Evolutionary conservation across 148 eudicot genomes (phyloP), one percentile per base, ranked within the genome.

Genomic region (Amaranthus hypochondriacus): DNA sequence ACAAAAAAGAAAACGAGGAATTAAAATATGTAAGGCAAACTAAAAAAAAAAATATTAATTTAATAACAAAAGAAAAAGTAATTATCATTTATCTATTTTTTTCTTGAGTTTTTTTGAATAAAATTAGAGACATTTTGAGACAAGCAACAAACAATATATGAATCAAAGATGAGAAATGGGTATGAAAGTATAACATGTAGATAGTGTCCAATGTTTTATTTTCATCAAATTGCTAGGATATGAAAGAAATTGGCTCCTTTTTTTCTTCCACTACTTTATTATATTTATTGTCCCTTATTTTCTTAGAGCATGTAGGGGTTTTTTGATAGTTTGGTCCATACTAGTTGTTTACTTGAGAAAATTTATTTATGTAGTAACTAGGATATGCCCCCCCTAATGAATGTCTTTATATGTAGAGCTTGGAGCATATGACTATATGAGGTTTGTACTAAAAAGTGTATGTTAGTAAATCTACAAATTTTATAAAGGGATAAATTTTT

Each of bases 101-200:
- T 56, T 28, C 39, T 56, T 56, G 4, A 6, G 9, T 61, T 61
- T 28, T 5, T 10, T 3, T 18, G 18, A 61, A 43, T 70, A 10
- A 56, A 4, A 5, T 56, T 15, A 6, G 21, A 13, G 21, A 62
- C 56, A 48, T 59, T 18, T 61, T 61, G 67, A 62, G 65, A 60
- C 59, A 49, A 51, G 68, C 5, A 13, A 62, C 11, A 11, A 51
- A 47, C 68, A 62, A 73, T 28, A 49, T 62, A 51, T 28, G 39
- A 28, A 28, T 28, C 39, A 28, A 28, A 69, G 51, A 58, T 39
- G 60, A 53, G 58, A 60, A 67, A 58, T 68, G 58, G 56, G 50
- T 69, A 50, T 50, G 78, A 76, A 76, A 76, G 66, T 9, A 28
- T 28, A 68, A 76, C 73, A 68, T 76, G 13, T 51, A 69, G 60